Conservation (phyloP, 2,329 filamentous ascomycete genomes). For the Hypoxylon sp. region DNA sequence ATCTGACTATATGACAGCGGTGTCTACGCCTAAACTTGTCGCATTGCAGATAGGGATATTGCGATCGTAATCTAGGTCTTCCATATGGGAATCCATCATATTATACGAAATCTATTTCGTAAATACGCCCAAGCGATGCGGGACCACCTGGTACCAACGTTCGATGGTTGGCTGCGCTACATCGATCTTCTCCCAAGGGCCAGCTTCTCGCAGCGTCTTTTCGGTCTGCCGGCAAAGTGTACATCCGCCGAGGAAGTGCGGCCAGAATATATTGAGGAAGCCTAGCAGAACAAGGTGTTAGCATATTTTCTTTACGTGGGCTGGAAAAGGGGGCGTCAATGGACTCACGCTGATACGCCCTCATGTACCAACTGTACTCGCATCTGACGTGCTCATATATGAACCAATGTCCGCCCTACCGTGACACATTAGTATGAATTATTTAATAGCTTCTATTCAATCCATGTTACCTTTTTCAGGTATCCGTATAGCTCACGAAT, state of each 20-base stretch:
- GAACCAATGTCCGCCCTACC: slow-evolving; percentile 71
- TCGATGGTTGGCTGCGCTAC: slow-evolving; percentile 60
- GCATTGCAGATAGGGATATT: no score
- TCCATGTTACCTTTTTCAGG: slow-evolving; percentile 62
- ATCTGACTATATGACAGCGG: no score
- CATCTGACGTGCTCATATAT: slow-evolving; percentile 72
- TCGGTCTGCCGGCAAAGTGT: slow-evolving; percentile 65
- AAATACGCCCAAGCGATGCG: slow-evolving; percentile 67
- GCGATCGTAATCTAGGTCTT: not conserved
- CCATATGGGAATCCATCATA: not conserved
- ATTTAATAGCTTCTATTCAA: no score
- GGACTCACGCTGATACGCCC: slow-evolving; percentile 67
- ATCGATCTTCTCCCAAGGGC: slow-evolving; percentile 66
- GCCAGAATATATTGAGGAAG: slow-evolving; percentile 68
- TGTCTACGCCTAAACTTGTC: no score
- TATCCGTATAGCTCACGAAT: slow-evolving; percentile 69
- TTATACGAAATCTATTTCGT: slow-evolving; percentile 60
- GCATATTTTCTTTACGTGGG: not conserved
- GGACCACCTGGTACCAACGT: slow-evolving; percentile 61
- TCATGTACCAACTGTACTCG: slow-evolving; percentile 58
- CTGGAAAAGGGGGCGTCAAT: not conserved
- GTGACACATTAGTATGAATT: no score
- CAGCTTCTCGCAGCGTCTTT: slow-evolving; percentile 63
- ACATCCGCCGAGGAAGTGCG: slow-evolving; percentile 66
- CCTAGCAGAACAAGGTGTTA: slow-evolving; percentile 54